These are phyloP conservation scores for Apiospora sp. DNA, from an alignment of 2,329 filamentous ascomycete species.

Conservation along the genomic window DNA sequence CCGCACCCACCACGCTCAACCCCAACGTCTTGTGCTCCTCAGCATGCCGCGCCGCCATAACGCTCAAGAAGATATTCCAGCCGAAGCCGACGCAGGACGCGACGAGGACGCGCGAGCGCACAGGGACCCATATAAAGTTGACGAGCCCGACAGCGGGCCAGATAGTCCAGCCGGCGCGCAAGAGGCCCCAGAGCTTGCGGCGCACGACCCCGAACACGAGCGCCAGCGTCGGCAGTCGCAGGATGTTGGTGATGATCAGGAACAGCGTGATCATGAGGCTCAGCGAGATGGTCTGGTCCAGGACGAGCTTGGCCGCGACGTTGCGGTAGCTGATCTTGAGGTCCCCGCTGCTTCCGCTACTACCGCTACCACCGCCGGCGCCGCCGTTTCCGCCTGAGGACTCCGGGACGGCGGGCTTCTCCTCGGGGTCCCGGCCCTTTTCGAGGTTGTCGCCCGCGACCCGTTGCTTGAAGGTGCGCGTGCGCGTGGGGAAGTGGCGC, in stretches of 20 bases:
- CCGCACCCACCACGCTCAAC: neutral
- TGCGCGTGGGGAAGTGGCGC: conserved; percentile 44
- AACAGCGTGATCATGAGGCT: conserved; percentile 45
- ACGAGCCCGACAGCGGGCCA: conserved; percentile 47
- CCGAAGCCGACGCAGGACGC: conserved; percentile 46
- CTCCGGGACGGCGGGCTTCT: conserved; percentile 31
- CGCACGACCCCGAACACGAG: conserved; percentile 39
- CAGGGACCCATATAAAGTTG: conserved; percentile 48
- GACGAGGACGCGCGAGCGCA: conserved; percentile 46
- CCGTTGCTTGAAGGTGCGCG: conserved; percentile 31
- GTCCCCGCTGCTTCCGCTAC: neutral
- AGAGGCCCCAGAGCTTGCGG: conserved; percentile 40
- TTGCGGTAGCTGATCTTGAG: conserved; percentile 43
- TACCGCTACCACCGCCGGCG: neutral
- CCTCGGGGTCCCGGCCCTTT: conserved; percentile 28
- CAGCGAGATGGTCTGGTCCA: conserved; percentile 47
- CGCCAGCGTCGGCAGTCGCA: conserved; percentile 38
- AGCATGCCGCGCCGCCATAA: conserved; percentile 18
- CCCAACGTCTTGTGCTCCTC: conserved; percentile 19
- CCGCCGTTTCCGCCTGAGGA: neutral
- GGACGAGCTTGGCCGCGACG: conserved; percentile 44
- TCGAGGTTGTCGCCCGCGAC: conserved; percentile 27
- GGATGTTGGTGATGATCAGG: conserved; percentile 46
- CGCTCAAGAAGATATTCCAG: conserved; percentile 48
- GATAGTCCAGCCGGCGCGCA: conserved; percentile 47